Evolutionary conservation across 2,329 filamentous ascomycete species (phyloP).

Genomic region (Diplodia seriata): DNA sequence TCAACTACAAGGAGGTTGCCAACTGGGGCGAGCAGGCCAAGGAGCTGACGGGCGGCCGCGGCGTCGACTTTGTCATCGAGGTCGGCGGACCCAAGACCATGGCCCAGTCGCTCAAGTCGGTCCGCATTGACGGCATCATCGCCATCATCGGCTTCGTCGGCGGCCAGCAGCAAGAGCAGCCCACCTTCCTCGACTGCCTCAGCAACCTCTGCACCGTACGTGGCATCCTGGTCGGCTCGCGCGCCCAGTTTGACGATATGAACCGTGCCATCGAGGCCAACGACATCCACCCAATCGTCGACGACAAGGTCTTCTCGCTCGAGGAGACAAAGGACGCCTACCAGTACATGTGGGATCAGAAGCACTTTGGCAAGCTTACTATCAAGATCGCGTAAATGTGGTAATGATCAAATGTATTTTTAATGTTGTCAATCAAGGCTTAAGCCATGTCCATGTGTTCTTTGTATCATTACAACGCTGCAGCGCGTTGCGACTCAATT

Average conservation of each 20-base stretch:
- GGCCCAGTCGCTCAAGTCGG: constrained; percentile 57
- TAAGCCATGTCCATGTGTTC: no score
- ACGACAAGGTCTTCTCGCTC: constrained; percentile 63
- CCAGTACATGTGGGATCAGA: constrained; percentile 58
- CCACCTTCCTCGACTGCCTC: constrained; percentile 60
- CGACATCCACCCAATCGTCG: constrained; percentile 65
- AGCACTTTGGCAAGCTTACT: constrained; percentile 54
- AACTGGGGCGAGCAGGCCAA: constrained; percentile 64
- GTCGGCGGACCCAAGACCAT: constrained; percentile 71
- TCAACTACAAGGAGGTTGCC: constrained; percentile 62
- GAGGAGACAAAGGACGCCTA: constrained; percentile 60
- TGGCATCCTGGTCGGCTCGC: constrained; percentile 64
- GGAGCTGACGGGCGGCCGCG: constrained; percentile 58
- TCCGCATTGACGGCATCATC: constrained; percentile 63
- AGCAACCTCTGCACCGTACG: constrained; percentile 61
- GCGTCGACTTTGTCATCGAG: constrained; percentile 70
- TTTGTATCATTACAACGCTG: no score
- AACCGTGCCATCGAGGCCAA: constrained; percentile 64
- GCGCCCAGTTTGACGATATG: constrained; percentile 66
- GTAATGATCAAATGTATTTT: background rate
- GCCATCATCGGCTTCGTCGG: constrained; percentile 66
- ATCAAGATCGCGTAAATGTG: constrained; percentile 46
- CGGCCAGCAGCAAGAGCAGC: constrained; percentile 57
- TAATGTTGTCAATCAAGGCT: background rate
- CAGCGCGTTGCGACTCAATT: no score